These are phyloP conservation scores for Metschnikowia arizonensis DNA, from an alignment of 805 yeast species.

Conservation along the genomic window DNA sequence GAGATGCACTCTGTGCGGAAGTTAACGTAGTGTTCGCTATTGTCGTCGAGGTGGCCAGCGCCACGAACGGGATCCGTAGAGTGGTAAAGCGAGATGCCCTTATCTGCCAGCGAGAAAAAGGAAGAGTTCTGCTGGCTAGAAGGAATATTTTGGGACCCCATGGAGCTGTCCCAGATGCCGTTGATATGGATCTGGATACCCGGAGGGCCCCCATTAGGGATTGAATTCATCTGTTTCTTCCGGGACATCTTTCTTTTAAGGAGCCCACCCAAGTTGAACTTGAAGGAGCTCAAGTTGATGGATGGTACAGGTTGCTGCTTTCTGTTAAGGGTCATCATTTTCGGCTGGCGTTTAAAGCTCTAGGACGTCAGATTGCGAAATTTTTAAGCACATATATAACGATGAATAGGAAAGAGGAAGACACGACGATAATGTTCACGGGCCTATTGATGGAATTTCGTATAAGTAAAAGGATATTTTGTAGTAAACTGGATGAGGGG, in stretches of 20 bases:
- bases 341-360: not conserved
- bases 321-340: slow-evolving; percentile 16
- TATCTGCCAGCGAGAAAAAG: slow-evolving; percentile 3
- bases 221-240: slow-evolving; percentile 13
- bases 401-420: not conserved
- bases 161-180: slow-evolving; percentile 1
- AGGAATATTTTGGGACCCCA: not conserved
- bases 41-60: not conserved
- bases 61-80: not conserved
- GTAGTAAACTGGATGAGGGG: not conserved
- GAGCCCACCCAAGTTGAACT: slow-evolving; percentile 19
- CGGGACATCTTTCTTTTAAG: slow-evolving; percentile 18
- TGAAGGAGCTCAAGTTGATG: slow-evolving; percentile 2
- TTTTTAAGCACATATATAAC: not conserved
- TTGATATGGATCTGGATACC: slow-evolving; percentile 7
- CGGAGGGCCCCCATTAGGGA: slow-evolving; percentile 9
- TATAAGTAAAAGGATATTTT: not conserved
- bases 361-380: not conserved
- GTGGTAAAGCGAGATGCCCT: not conserved
- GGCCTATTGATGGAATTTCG: not conserved
- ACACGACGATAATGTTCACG: not conserved
- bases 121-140: slow-evolving; percentile 4
- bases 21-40: slow-evolving; percentile 20
- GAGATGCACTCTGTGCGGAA: slow-evolving; percentile 37
- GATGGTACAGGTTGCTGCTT: slow-evolving; percentile 13